phyloP scores from a whole-genome alignment of 768 basidiomycete genomes.

The Amanita muscaria region DNA sequence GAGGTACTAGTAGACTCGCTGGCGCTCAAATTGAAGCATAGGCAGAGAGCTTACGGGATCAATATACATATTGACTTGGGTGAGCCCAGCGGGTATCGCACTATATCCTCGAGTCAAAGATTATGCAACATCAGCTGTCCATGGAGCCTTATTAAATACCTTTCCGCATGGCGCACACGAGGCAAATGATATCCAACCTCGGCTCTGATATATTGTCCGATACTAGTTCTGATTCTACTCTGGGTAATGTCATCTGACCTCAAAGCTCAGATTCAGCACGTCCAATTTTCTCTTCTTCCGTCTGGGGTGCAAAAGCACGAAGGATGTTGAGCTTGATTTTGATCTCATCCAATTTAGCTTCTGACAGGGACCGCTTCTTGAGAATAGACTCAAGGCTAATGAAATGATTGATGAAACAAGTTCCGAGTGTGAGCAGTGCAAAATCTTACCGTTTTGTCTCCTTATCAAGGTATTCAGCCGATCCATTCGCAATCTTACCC shows the following conservation, averaged over 20 bases:
- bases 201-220: neutral
- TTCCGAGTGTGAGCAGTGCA: conserved; percentile 2
- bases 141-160: neutral
- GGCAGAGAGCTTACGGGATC: no score
- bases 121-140: no score
- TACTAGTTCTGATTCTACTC: neutral
- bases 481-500: conserved; percentile 71
- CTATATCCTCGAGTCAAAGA: no score
- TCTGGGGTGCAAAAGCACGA: conserved; percentile 44
- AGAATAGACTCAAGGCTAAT: conserved; percentile 70
- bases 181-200: neutral
- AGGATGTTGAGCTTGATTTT: conserved; percentile 88
- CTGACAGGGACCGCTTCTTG: conserved; percentile 66
- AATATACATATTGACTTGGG: no score
- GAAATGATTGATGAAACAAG: conserved; percentile 13
- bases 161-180: conserved; percentile 1
- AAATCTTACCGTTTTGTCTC: conserved; percentile 66
- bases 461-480: conserved; percentile 74
- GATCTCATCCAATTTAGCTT: conserved; percentile 84
- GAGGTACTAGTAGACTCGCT: neutral
- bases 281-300: conserved; percentile 26
- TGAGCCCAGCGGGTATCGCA: no score
- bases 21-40: neutral
- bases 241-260: conserved; percentile 9
- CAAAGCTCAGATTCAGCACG: conserved; percentile 38